Evolutionary conservation across 768 basidiomycete genomes (phyloP).

Genomic region (Sporobolomyces roseus): DNA sequence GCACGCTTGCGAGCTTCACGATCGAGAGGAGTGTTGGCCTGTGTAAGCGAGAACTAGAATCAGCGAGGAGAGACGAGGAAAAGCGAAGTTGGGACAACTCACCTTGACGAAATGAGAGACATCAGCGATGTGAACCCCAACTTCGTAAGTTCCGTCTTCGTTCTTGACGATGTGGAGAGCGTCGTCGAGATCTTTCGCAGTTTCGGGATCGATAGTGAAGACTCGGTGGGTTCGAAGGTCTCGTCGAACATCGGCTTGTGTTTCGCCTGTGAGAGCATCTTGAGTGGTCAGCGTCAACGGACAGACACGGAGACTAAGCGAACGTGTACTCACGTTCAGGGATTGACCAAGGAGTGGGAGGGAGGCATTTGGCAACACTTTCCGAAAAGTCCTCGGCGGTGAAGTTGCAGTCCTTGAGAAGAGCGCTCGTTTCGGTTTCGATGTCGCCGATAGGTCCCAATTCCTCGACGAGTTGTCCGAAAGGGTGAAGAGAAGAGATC

Average conservation of each 20-base stretch:
- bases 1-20: conserved; percentile 96
- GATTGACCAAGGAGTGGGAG: conserved; percentile 85
- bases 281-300: not conserved
- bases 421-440: conserved; percentile 93
- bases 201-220: conserved; percentile 88
- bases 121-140: conserved; percentile 94
- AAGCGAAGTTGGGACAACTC: not conserved
- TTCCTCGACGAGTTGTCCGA: conserved; percentile 96
- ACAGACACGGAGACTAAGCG: not conserved
- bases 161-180: conserved; percentile 83
- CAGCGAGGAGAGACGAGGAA: too few species aligned
- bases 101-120: conserved; percentile 86
- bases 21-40: conserved; percentile 75
- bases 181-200: conserved; percentile 90
- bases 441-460: conserved; percentile 97
- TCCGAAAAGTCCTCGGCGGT: conserved; percentile 88
- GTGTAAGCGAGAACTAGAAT: not conserved
- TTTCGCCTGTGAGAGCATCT: conserved; percentile 52
- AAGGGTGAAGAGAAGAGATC: conserved; percentile 84
- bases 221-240: conserved; percentile 79
- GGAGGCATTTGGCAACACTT: conserved; percentile 88
- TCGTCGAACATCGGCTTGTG: conserved; percentile 67
- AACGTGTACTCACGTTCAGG: conserved; percentile 39
- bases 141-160: conserved; percentile 85
- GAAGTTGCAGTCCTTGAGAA: conserved; percentile 98